Conservation (phyloP, 192 early-diverging fungal species). For the Geranomyces variabilis region DNA sequence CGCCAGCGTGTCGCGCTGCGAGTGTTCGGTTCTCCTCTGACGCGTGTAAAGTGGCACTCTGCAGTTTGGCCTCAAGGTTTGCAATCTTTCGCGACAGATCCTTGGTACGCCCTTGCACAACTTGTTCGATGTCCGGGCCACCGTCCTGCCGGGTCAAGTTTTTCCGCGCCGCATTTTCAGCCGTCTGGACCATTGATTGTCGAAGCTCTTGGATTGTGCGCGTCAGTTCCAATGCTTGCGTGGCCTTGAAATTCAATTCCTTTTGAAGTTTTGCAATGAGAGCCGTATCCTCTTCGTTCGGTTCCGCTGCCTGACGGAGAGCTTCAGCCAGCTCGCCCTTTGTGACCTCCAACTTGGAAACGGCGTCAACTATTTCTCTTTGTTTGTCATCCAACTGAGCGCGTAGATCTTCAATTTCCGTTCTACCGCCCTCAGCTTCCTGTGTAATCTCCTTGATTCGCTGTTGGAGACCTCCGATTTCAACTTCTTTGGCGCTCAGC, state of each 20-base stretch:
- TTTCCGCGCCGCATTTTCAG: constrained; percentile 33
- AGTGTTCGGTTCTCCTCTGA: neutral
- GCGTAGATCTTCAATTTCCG: constrained; percentile 26
- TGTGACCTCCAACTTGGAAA: neutral
- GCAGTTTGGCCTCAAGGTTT: constrained; percentile 35
- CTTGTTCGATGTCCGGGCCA: constrained; percentile 20
- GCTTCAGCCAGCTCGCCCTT: neutral
- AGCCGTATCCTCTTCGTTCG: neutral
- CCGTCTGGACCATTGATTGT: constrained; percentile 24
- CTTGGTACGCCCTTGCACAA: constrained; percentile 13
- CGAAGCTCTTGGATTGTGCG: constrained; percentile 41
- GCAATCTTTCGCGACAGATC: constrained; percentile 19
- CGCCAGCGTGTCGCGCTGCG: constrained; percentile 16
- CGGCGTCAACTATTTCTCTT: constrained; percentile 15
- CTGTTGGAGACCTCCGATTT: constrained; percentile 3
- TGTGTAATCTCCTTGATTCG: constrained; percentile 11
- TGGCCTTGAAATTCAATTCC: constrained; percentile 14
- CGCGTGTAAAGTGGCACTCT: neutral
- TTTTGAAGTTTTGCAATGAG: constrained; percentile 12
- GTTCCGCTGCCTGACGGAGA: constrained; percentile 15
- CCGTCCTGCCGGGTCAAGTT: constrained; percentile 26
- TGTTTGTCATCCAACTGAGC: constrained; percentile 32
- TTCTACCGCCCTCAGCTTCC: constrained; percentile 21
- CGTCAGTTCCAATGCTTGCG: constrained; percentile 30
- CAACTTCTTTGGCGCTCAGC: constrained; percentile 27